Evolutionary conservation across 805 yeast genomes (phyloP).

Genomic region (Candida chilensis): DNA sequence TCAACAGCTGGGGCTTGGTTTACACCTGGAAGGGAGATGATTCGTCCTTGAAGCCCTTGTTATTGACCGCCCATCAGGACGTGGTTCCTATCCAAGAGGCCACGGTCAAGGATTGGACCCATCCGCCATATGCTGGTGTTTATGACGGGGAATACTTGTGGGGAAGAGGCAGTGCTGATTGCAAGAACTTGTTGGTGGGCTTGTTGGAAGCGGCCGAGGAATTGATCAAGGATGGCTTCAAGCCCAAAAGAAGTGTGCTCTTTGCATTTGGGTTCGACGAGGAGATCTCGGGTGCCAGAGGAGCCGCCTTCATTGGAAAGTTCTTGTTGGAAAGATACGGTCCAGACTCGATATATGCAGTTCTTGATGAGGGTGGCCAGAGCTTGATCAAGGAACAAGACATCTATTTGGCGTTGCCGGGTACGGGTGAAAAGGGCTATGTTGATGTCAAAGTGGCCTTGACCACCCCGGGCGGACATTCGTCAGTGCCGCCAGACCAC

Average conservation of each 20-base stretch:
- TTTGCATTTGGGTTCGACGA: constrained; percentile 45
- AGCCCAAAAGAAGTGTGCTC: constrained; percentile 32
- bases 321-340: constrained; percentile 28
- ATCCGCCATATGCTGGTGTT: constrained; percentile 24
- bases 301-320: constrained; percentile 23
- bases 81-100: constrained; percentile 67
- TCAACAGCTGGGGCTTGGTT: constrained; percentile 24
- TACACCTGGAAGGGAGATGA: constrained; percentile 22
- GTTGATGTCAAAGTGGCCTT: constrained; percentile 32
- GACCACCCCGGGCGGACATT: constrained; percentile 68
- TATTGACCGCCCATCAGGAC: constrained; percentile 73
- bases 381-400: constrained; percentile 25
- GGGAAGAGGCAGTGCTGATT: constrained; percentile 32
- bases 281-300: constrained; percentile 30
- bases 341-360: constrained; percentile 27
- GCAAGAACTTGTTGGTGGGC: constrained; percentile 34
- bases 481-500: constrained; percentile 72
- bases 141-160: constrained; percentile 25
- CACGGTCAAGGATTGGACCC: constrained; percentile 31
- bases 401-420: constrained; percentile 31
- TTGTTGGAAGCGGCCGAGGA: constrained; percentile 19
- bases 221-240: constrained; percentile 17
- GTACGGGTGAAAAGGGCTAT: constrained; percentile 57
- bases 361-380: constrained; percentile 35
- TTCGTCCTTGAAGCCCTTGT: constrained; percentile 15